These are phyloP conservation scores for Coemansia sp. DNA, from an alignment of 192 early-diverging fungal species.

Conservation along the genomic window DNA sequence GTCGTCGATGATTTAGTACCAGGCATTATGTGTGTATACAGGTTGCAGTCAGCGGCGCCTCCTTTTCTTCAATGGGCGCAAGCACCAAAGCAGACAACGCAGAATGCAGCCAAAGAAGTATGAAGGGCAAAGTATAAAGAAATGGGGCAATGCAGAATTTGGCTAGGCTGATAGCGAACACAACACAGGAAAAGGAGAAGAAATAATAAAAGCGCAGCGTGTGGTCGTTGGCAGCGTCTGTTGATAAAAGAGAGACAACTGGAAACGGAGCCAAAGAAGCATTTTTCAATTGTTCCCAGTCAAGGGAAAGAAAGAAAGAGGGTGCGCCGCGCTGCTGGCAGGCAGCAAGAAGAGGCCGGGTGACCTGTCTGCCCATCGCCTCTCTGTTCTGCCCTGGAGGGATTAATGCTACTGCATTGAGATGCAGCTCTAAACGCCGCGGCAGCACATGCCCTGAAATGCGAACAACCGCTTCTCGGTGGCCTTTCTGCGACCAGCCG, in stretches of 20 bases:
- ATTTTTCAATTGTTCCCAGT: not conserved
- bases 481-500: not conserved
- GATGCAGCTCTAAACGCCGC: constrained; percentile 3
- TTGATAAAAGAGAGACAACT: not conserved
- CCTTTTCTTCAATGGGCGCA: not conserved
- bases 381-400: not conserved
- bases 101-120: not conserved
- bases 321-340: constrained; percentile 2
- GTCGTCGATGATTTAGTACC: constrained; percentile 3
- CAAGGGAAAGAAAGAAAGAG: constrained; percentile 1
- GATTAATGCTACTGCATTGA: constrained; percentile 1
- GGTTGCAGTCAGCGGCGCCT: not conserved
- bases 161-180: not conserved
- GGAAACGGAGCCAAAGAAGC: constrained; percentile 4
- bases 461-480: constrained; percentile 6
- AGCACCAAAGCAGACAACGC: not conserved
- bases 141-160: not conserved
- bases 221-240: not conserved
- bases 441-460: not conserved
- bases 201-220: constrained; percentile 2
- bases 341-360: not conserved
- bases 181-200: not conserved
- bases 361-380: not conserved
- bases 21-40: constrained; percentile 5
- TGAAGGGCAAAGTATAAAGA: not conserved